A percentile compares a stretch with the other conserved stretches of the same genome.
Evolutionary conservation across 306 rosid species (phyloP).

Genomic region (Gillenia trifoliata): DNA sequence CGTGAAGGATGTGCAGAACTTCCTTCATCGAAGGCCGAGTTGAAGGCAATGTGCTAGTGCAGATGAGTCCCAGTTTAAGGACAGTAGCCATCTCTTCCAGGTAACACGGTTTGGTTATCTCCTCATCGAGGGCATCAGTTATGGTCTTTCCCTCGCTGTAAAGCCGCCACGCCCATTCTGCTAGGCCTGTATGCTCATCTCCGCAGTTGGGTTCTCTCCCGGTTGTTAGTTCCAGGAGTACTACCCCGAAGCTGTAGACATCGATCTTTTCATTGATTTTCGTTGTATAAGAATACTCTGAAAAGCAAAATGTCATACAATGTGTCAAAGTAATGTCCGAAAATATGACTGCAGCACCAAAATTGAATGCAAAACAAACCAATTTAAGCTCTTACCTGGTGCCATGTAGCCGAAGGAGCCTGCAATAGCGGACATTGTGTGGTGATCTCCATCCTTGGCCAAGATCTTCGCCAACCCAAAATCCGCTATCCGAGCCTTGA

Average conservation of each 20-base stretch:
- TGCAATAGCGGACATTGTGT: constrained; percentile 54
- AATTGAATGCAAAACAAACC: background rate
- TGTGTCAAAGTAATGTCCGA: constrained; percentile 1
- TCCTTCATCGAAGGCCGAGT: constrained; percentile 65
- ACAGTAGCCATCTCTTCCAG: constrained; percentile 51
- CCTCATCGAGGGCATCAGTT: constrained; percentile 47
- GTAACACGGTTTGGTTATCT: constrained; percentile 42
- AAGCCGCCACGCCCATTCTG: constrained; percentile 72
- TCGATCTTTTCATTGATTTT: constrained; percentile 75
- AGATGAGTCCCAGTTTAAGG: constrained; percentile 70
- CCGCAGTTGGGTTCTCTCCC: constrained; percentile 57
- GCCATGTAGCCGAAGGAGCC: constrained; percentile 90
- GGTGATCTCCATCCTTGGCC: constrained; percentile 45
- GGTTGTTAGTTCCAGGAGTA: constrained; percentile 72
- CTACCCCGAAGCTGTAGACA: constrained; percentile 83
- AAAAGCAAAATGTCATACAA: constrained; percentile 18
- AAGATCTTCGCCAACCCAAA: constrained; percentile 83
- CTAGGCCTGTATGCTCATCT: constrained; percentile 50
- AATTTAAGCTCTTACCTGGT: constrained; percentile 51
- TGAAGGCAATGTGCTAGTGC: constrained; percentile 60
- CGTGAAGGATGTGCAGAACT: constrained; percentile 60
- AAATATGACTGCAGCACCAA: background rate
- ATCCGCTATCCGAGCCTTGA: constrained; percentile 82
- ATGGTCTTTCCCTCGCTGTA: constrained; percentile 46
- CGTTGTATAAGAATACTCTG: constrained; percentile 67